phyloP scores from a whole-genome alignment of 345 rosid genomes.

The Corchorus olitorius region DNA sequence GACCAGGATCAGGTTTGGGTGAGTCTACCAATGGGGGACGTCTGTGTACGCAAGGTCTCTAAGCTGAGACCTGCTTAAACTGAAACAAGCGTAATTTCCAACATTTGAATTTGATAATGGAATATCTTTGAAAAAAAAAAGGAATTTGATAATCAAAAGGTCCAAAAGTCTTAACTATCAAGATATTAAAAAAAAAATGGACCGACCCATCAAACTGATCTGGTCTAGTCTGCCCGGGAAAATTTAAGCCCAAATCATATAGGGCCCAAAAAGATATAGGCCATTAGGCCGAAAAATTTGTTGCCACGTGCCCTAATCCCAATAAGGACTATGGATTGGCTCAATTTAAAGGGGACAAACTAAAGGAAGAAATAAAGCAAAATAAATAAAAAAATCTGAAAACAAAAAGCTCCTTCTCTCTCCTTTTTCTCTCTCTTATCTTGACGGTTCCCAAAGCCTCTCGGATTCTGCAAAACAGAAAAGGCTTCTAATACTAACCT shows the following conservation, averaged over 20 bases:
- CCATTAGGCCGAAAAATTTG: not conserved
- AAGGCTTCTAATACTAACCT: not conserved
- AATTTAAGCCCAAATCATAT: not conserved
- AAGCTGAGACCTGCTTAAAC: too few species aligned
- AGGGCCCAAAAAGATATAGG: not conserved
- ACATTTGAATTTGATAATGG: too few species aligned
- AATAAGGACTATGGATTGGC: not conserved
- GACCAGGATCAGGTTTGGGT: too few species aligned
- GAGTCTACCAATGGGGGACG: too few species aligned
- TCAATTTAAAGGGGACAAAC: too few species aligned
- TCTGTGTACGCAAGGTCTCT: too few species aligned
- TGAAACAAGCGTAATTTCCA: too few species aligned
- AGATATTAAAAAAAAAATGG: too few species aligned
- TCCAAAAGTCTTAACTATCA: too few species aligned
- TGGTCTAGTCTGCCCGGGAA: too few species aligned
- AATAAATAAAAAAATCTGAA: not conserved
- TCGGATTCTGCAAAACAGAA: constrained; percentile 2
- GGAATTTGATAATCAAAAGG: too few species aligned
- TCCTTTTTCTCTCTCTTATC: not conserved
- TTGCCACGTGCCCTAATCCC: not conserved
- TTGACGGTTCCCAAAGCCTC: not conserved
- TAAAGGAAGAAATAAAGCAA: not conserved
- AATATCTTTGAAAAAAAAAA: too few species aligned
- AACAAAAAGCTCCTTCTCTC: not conserved
- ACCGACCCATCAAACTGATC: not conserved